Conservation (phyloP, 495 filamentous ascomycete species). For the Xylaria flabelliformis region DNA sequence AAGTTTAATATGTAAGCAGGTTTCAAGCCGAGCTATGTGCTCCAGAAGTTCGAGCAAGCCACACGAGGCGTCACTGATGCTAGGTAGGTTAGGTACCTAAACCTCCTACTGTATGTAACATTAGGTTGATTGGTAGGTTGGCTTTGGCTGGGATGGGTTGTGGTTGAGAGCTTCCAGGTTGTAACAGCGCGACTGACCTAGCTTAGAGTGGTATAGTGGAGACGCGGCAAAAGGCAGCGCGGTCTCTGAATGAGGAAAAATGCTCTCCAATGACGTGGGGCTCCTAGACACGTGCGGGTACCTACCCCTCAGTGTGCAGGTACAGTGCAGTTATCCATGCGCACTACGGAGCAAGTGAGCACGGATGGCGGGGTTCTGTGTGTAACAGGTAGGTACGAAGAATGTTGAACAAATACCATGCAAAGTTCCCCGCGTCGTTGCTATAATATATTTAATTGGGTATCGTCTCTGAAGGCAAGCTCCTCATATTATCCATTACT, state of each 20-base stretch:
- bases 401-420: background rate
- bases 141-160: background rate
- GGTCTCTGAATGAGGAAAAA: background rate
- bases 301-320: constrained; percentile 1
- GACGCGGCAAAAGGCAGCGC: constrained; percentile 7
- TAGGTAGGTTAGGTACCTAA: no score
- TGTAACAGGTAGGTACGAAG: background rate
- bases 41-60: background rate
- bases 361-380: constrained; percentile 17
- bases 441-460: background rate
- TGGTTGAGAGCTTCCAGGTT: constrained; percentile 7
- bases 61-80: constrained; percentile 7
- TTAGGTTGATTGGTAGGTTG: background rate
- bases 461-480: background rate
- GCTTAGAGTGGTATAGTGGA: background rate
- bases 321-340: background rate
- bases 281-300: constrained; percentile 12
- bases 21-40: background rate
- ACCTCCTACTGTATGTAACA: no score
- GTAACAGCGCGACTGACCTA: constrained; percentile 6
- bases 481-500: background rate
- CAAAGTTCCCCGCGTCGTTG: constrained; percentile 16
- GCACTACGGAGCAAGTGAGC: background rate
- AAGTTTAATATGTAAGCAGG: background rate
- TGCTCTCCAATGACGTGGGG: constrained; percentile 15